These are phyloP conservation scores for Starmerella vitae DNA, from an alignment of 805 yeast genomes.

Conservation along the genomic window DNA sequence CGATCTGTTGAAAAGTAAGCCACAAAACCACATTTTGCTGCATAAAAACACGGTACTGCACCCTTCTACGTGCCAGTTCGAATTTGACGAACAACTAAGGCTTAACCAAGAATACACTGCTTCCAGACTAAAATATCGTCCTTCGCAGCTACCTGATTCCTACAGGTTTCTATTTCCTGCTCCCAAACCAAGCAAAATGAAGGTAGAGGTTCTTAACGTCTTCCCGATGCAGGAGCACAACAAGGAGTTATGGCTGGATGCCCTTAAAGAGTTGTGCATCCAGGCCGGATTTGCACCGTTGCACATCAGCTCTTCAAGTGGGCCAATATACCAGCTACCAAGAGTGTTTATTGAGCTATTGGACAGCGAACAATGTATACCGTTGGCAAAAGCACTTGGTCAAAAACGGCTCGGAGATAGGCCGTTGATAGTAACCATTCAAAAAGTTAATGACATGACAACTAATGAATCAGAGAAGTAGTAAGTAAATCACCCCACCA, in stretches of 20 bases:
- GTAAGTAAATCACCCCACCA: too few relatives aligned
- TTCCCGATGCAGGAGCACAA: background rate
- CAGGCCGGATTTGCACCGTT: constrained; percentile 1
- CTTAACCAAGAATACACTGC: background rate
- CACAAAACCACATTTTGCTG: background rate
- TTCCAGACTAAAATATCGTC: background rate
- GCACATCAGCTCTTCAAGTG: background rate
- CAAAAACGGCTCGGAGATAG: constrained; percentile 5
- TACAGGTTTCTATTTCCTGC: background rate
- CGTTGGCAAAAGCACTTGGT: constrained; percentile 6
- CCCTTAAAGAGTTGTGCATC: constrained; percentile 2
- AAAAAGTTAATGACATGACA: too few relatives aligned
- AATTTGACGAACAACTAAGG: background rate
- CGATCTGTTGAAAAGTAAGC: background rate
- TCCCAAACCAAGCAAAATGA: background rate
- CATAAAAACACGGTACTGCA: background rate
- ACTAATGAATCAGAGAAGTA: background rate
- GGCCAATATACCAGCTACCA: constrained; percentile 2
- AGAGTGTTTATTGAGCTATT: constrained; percentile 7
- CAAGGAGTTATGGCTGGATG: background rate
- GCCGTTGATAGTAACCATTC: constrained; percentile 3
- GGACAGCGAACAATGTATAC: background rate
- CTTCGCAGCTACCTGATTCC: background rate
- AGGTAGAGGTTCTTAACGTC: constrained; percentile 11
- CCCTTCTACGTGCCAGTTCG: background rate